Conservation (phyloP, 176 grass and related monocot species). For the Alloteropsis semialata region DNA sequence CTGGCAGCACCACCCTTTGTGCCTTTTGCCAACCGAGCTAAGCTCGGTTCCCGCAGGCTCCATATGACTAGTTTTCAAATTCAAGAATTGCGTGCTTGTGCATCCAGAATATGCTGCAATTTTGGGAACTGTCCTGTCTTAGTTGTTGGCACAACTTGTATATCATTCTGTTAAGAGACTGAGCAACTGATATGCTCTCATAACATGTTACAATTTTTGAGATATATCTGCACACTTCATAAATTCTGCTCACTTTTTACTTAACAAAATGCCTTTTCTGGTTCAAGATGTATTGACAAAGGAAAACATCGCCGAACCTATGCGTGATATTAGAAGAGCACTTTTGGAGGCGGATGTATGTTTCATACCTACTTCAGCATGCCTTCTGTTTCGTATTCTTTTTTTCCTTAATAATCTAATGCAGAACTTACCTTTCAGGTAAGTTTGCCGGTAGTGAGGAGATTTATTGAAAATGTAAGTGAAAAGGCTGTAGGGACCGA, state of each 20-base stretch:
- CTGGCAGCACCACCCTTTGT: no score
- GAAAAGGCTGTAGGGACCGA: slow-evolving; percentile 77
- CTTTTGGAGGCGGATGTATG: slow-evolving; percentile 97
- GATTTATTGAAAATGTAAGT: slow-evolving; percentile 80
- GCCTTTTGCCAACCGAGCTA: no score
- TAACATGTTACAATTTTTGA: neutral
- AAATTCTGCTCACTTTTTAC: neutral
- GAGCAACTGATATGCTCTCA: neutral
- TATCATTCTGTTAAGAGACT: neutral
- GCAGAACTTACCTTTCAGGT: slow-evolving; percentile 46
- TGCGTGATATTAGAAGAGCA: slow-evolving; percentile 95
- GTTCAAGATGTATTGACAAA: slow-evolving; percentile 77
- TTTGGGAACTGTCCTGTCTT: neutral
- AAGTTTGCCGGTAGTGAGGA: slow-evolving; percentile 80
- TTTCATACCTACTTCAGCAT: neutral
- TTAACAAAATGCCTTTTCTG: slow-evolving; percentile 10
- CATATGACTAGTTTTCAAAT: neutral
- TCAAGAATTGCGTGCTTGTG: neutral
- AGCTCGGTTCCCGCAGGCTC: no score
- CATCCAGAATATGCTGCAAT: neutral
- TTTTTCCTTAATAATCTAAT: neutral
- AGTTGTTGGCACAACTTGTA: neutral
- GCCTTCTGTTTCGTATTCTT: neutral
- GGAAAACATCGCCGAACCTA: slow-evolving; percentile 92
- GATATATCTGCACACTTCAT: neutral